These are phyloP conservation scores for Saccharomycopsis oosterbeekiorum DNA, from an alignment of 805 yeast genomes.

Conservation along the genomic window DNA sequence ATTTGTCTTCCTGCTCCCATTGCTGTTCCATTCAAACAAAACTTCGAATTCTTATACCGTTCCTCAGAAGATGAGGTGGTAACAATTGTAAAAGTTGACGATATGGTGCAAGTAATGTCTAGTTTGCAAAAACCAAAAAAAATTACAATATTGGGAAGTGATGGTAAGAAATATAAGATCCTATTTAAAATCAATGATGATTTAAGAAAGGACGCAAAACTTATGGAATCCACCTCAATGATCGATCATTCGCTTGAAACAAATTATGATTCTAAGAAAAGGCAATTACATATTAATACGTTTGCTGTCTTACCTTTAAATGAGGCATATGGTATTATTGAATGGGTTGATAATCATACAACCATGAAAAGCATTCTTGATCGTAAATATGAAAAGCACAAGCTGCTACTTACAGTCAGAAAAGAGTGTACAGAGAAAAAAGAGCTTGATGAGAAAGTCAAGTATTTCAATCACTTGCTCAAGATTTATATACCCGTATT, in stretches of 20 bases:
- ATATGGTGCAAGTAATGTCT: slow-evolving; percentile 56
- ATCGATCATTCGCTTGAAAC: slow-evolving; percentile 62
- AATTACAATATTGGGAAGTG: slow-evolving; percentile 64
- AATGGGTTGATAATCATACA: slow-evolving; percentile 70
- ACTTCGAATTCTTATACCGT: slow-evolving; percentile 61
- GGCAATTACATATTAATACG: slow-evolving; percentile 62
- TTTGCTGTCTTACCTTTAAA: slow-evolving; percentile 85
- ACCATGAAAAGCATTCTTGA: slow-evolving; percentile 59
- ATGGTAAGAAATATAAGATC: slow-evolving; percentile 63
- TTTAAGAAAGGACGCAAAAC: slow-evolving; percentile 87
- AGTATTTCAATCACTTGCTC: slow-evolving; percentile 27
- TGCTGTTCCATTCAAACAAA: slow-evolving; percentile 66
- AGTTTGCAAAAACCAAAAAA: slow-evolving; percentile 86
- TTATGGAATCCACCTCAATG: slow-evolving; percentile 84
- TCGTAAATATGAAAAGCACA: slow-evolving; percentile 33
- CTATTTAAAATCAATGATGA: slow-evolving; percentile 86
- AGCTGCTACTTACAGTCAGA: slow-evolving; percentile 26
- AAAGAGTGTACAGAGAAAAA: slow-evolving; percentile 22
- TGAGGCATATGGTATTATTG: slow-evolving; percentile 83
- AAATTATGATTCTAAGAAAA: slow-evolving; percentile 61
- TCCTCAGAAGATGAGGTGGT: slow-evolving; percentile 32
- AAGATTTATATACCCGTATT: slow-evolving; percentile 54
- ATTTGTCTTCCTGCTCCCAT: slow-evolving; percentile 37
- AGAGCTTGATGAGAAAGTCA: slow-evolving; percentile 27
- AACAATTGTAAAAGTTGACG: slow-evolving; percentile 55